Base-by-base conservation (phyloP, 1,284 basidiomycete species). In the Pseudozyma flocculosa region DNA sequence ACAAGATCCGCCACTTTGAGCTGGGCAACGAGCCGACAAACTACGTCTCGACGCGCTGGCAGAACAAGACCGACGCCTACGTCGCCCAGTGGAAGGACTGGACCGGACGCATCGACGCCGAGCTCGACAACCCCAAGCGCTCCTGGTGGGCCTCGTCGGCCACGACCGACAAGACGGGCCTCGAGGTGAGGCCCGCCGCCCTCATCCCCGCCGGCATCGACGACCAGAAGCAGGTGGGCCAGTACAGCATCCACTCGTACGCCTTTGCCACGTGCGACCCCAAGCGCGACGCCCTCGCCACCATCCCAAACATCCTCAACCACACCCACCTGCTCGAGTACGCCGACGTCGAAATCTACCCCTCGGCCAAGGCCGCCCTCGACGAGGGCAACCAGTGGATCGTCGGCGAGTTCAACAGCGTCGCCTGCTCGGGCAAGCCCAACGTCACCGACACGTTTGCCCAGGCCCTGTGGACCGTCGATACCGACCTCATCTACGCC, bases 191-290 rank as follows among this genome's bases (percentile, higher is more conserved):
- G 22, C 48, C 48, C 2, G 48, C 43, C 3, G 48, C 43, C 36
- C 23, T 50, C n/a, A 50, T 50, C 22, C 48, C 48, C 1, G 48
- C 48, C 19, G 48, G 48, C 2, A 50, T 50, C 18, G 48, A 50
- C 23, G 19, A 13, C 13, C 14, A 21, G 15, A 15, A 40, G 9
- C 36, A 14, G 18, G 49, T 50, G 19, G 49, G 36, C 2, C 26
- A 44, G 38, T 50, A 50, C 18, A 45, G 42, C 37, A 50, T 50
- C 32, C 49, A 50, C 14, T 50, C 49, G 9, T 50, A 50, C 15
- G 30, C 49, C 3, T 50, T 50, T 26, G 49, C 49, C 4, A 50
- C 48, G 15, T 50, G 48, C 48, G 42, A 43, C 34, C 41, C 48
- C 15, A 24, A 41, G 3, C 41, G 41, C 19, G 48, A 41, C 8